Percentiles rank a stretch among this genome's conserved stretches.
Conservation (phyloP, 1,284 basidiomycete species). For the Cryptococcus hybrid region DNA sequence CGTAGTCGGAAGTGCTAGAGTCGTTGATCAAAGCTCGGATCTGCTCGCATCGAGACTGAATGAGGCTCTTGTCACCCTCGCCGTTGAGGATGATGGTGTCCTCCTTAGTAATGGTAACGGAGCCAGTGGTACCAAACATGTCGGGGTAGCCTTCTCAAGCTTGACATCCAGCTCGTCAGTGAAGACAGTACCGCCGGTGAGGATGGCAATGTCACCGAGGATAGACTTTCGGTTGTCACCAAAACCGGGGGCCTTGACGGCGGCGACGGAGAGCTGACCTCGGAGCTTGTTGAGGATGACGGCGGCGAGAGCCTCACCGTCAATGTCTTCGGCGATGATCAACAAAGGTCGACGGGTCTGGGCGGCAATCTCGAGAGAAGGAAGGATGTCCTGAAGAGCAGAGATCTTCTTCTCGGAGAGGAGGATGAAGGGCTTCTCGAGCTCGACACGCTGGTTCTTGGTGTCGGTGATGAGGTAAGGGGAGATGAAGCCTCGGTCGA, state of each 20-base stretch:
- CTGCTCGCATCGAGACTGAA: constrained; percentile 90
- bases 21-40: constrained; percentile 84
- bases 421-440: constrained; percentile 93
- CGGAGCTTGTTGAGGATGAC: constrained; percentile 99
- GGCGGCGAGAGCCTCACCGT: constrained; percentile 95
- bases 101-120: constrained; percentile 95
- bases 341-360: constrained; percentile 88
- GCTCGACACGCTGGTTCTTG: constrained; percentile 94
- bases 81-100: constrained; percentile 97
- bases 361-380: constrained; percentile 87
- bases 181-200: constrained; percentile 97
- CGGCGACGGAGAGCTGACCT: constrained; percentile 88
- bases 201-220: constrained; percentile 93
- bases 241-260: constrained; percentile 97
- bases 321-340: constrained; percentile 96
- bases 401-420: constrained; percentile 99
- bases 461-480: constrained; percentile 99
- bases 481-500: constrained; percentile 98
- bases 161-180: constrained; percentile 98
- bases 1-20: constrained; percentile 84
- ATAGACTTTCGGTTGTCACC: constrained; percentile 99
- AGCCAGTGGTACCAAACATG: constrained; percentile 87
- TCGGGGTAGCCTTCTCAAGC: constrained; percentile 88
- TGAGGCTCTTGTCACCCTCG: constrained; percentile 78
- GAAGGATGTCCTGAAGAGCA: constrained; percentile 90